phyloP scores from a whole-genome alignment of 768 basidiomycete genomes.

The Amanita molliuscula region DNA sequence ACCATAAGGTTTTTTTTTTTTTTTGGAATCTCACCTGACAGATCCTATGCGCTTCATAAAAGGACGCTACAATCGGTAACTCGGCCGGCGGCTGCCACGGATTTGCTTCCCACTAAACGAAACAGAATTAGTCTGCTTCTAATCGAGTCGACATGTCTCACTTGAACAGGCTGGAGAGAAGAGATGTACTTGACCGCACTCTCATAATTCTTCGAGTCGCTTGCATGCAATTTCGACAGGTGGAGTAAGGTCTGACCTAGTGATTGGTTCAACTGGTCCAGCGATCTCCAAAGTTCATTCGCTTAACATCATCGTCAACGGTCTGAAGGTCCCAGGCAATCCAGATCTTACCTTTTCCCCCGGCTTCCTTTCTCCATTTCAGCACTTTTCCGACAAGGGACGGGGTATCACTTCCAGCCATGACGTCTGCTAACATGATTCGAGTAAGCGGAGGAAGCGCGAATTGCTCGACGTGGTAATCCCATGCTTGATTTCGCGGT shows the following conservation, averaged over 20 bases:
- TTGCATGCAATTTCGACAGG: slow-evolving; percentile 38
- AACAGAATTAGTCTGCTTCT: background rate
- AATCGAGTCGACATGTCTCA: slow-evolving; percentile 13
- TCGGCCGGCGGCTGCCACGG: slow-evolving; percentile 37
- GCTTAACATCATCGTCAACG: slow-evolving; percentile 29
- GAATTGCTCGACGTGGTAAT: slow-evolving; percentile 58
- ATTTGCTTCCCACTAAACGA: slow-evolving; percentile 47
- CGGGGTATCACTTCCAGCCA: slow-evolving; percentile 93
- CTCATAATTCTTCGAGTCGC: slow-evolving; percentile 40
- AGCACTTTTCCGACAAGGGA: slow-evolving; percentile 87
- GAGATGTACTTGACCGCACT: slow-evolving; percentile 55
- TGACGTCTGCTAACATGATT: slow-evolving; percentile 89
- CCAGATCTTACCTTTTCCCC: slow-evolving; percentile 34
- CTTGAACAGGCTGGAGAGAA: slow-evolving; percentile 47
- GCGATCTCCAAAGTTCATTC: slow-evolving; percentile 49
- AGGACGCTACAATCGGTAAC: slow-evolving; percentile 37
- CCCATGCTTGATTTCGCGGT: slow-evolving; percentile 64
- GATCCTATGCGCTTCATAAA: slow-evolving; percentile 45
- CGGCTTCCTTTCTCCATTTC: slow-evolving; percentile 71
- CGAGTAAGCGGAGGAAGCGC: slow-evolving; percentile 76
- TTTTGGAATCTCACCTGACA: slow-evolving; percentile 39
- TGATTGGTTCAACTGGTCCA: slow-evolving; percentile 53
- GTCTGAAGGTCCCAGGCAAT: background rate
- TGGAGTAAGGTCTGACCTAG: slow-evolving; percentile 41
- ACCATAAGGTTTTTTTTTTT: background rate